Conservation (phyloP, 108 stramenopile genomes). For the Epithemia pelagica region DNA sequence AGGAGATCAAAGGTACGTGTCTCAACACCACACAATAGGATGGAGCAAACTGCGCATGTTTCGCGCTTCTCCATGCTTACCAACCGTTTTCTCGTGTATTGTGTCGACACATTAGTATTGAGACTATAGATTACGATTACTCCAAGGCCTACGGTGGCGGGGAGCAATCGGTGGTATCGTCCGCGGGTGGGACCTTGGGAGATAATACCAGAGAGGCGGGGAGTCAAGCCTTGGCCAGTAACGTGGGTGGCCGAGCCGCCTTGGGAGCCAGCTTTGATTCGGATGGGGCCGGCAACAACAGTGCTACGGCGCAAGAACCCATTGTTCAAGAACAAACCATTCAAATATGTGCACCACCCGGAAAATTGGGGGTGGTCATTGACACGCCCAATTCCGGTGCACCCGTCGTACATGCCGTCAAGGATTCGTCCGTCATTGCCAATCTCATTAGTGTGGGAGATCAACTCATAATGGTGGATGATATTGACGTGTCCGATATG, state of each 20-base stretch:
- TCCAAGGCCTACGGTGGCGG: conserved; percentile 75
- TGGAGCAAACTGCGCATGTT: conserved; percentile 1
- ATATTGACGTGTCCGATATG: conserved; percentile 82
- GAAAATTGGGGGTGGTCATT: conserved; percentile 87
- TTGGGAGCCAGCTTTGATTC: conserved; percentile 40
- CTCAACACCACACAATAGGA: neutral
- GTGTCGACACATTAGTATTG: conserved; percentile 45
- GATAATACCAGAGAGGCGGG: conserved; percentile 35
- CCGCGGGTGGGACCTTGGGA: conserved; percentile 73
- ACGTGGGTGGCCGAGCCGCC: conserved; percentile 19
- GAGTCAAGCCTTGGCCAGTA: conserved; percentile 19
- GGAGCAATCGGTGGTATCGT: conserved; percentile 56
- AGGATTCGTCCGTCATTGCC: conserved; percentile 74
- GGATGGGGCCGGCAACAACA: neutral
- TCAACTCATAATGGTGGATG: conserved; percentile 80
- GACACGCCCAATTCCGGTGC: conserved; percentile 84
- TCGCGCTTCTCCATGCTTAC: neutral
- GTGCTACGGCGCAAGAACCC: conserved; percentile 2
- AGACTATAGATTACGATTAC: conserved; percentile 82
- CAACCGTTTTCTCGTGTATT: neutral
- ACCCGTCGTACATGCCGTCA: conserved; percentile 82
- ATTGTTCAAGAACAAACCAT: conserved; percentile 62
- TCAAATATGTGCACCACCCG: conserved; percentile 74
- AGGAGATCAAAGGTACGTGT: conserved; percentile 65
- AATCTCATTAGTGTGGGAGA: conserved; percentile 80